A percentile compares a stretch with the other conserved stretches of the same genome.
Conservation (phyloP, 176 grass and related monocot genomes). For the Avena sativa region DNA sequence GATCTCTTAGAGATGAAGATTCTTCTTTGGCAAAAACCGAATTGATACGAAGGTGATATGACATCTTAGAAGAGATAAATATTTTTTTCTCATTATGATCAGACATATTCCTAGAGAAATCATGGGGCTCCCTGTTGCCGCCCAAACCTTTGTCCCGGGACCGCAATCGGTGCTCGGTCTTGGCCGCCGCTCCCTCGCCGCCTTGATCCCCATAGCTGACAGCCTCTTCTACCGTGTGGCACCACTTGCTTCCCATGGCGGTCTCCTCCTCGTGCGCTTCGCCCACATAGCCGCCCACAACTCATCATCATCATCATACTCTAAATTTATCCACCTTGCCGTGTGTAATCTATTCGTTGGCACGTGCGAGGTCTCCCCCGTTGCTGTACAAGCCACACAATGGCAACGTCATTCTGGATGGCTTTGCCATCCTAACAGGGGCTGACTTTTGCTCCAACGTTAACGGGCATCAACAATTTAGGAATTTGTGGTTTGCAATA, state of each 20-base stretch:
- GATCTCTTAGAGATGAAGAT: neutral
- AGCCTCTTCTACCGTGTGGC: neutral
- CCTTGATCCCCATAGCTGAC: neutral
- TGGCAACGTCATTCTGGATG: neutral
- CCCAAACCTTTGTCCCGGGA: neutral
- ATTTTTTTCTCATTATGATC: too few species aligned
- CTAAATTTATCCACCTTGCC: neutral
- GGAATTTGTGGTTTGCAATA: too few species aligned
- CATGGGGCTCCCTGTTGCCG: neutral
- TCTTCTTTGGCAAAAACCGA: neutral
- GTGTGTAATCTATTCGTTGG: neutral
- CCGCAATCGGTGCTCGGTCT: neutral
- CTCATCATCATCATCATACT: neutral
- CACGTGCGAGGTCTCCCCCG: neutral
- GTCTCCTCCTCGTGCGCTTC: slow-evolving; percentile 13
- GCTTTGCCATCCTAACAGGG: neutral
- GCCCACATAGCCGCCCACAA: neutral
- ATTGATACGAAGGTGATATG: neutral
- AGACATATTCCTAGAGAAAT: neutral
- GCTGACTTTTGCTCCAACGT: neutral
- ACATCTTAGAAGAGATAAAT: neutral
- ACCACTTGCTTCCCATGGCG: neutral
- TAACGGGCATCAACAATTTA: neutral
- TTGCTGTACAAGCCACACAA: neutral
- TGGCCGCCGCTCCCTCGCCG: neutral